A percentile compares a stretch with the other conserved stretches of the same genome.
Evolutionary conservation across 352 stramenopile species (phyloP).

Genomic region (Phytophthora podocarpi): DNA sequence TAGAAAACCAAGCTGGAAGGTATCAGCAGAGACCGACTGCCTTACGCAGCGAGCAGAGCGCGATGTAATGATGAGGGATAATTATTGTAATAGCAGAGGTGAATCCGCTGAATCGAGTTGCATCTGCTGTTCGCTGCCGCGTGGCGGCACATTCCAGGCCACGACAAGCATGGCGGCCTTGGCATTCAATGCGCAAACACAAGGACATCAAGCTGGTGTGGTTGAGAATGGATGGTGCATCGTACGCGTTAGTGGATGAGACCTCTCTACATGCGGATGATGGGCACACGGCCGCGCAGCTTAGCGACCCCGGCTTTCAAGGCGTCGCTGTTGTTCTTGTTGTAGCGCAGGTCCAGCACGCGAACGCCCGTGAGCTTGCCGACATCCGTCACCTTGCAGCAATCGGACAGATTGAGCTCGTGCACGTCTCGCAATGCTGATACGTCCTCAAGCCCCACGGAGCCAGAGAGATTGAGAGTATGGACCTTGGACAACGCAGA

Average conservation of each 20-base stretch:
- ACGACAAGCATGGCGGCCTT: too few species aligned
- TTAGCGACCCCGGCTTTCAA: constrained; percentile 29
- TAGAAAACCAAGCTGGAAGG: constrained; percentile 8
- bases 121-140: too few species aligned
- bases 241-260: constrained; percentile 8
- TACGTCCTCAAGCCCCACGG: constrained; percentile 52
- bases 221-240: constrained; percentile 10
- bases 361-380: constrained; percentile 63
- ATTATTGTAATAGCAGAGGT: constrained; percentile 41
- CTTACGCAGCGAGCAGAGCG: too few species aligned
- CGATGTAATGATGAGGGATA: constrained; percentile 29
- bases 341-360: constrained; percentile 68
- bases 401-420: constrained; percentile 71
- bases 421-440: constrained; percentile 48
- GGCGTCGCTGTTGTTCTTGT: constrained; percentile 29
- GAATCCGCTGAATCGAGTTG: constrained; percentile 13
- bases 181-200: constrained; percentile 13
- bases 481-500: constrained; percentile 48
- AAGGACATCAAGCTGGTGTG: constrained; percentile 9
- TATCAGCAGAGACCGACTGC: constrained; percentile 12
- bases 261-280: constrained; percentile 35
- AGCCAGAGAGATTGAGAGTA: constrained; percentile 67
- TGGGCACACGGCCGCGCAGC: constrained; percentile 32
- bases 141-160: too few species aligned
- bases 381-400: constrained; percentile 49